These are phyloP conservation scores for Ganoderma resinaceum DNA, from an alignment of 1,284 basidiomycete species.

Conservation along the genomic window DNA sequence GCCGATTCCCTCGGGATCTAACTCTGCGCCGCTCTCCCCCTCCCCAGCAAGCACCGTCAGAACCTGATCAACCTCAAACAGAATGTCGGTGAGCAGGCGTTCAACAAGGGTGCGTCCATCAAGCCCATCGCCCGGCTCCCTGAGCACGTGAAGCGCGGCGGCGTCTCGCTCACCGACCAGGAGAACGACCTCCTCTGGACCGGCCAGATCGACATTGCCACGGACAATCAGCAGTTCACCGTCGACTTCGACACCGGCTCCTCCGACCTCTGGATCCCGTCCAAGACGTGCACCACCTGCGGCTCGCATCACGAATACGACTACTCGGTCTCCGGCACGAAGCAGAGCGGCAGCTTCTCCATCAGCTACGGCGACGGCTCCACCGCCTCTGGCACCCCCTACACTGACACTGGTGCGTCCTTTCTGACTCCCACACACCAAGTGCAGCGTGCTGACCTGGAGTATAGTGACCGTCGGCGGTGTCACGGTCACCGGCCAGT, in stretches of 20 bases:
- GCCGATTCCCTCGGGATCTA: background rate
- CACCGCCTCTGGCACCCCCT: constrained; percentile 45
- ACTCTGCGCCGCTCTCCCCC: background rate
- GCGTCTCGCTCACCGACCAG: constrained; percentile 24
- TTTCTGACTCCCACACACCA: background rate
- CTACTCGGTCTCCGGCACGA: constrained; percentile 38
- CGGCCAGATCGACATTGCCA: constrained; percentile 27
- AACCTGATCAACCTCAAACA: constrained; percentile 31
- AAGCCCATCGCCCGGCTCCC: constrained; percentile 12
- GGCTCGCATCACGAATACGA: constrained; percentile 41
- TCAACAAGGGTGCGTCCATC: constrained; percentile 20
- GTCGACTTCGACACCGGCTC: constrained; percentile 39
- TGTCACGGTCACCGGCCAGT: constrained; percentile 35
- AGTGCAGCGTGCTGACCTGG: background rate
- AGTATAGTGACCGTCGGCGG: background rate
- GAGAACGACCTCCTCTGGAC: constrained; percentile 25
- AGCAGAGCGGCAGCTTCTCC: constrained; percentile 39
- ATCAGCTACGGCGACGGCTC: constrained; percentile 52
- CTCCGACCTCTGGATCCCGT: constrained; percentile 39
- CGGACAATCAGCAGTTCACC: constrained; percentile 18
- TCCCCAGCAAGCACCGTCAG: constrained; percentile 24
- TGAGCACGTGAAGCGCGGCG: constrained; percentile 17
- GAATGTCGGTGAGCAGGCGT: constrained; percentile 27
- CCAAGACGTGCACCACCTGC: constrained; percentile 42
- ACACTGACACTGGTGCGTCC: constrained; percentile 41